Evolutionary conservation across 345 rosid genomes (phyloP), one percentile per base, ranked within the genome.

Genomic region (thale cress (Arabidopsis thaliana)): DNA sequence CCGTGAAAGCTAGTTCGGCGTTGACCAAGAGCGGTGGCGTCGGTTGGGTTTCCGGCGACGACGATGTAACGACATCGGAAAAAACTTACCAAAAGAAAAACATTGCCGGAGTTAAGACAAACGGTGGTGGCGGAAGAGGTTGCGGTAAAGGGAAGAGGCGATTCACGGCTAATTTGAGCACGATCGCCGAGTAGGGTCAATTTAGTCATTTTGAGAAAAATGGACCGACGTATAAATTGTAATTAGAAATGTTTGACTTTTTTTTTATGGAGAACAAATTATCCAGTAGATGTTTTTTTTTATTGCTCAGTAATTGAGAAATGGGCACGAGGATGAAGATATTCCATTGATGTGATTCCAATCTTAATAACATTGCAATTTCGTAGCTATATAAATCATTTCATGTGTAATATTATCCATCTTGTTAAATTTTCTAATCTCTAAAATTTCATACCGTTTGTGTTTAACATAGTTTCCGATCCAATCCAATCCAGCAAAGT

Each of bases 1-100:
- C 99, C 2, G 97, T 96, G 24, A 93, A 91, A 81, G 99, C 99
- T 11, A 96, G 96, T 84, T 76, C 90, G 0, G 99, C 99, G n/a
- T 78, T 96, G 59, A 45, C 73, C 24, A 78, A 78, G 9, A 78
- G 63, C 58, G 73, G 81, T 14, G 64, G 73, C 1, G 77, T 59
- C 7, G 20, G 63, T 14, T 78, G 77, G 77, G 36, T 56, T 30
- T 37, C 71, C 71, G 55, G 45, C 8, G 61, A 64, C 14, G 49
- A 1, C 1, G 40, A 59, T 50, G 60, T 11, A 6, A 16, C 65
- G 11, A 2, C 59, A 3, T 44, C 71, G 1, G 71, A 56, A 5
- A 14, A 77, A 48, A 41, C 4, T 36, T 24, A 46, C 24, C 44
- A 38, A 14, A 32, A 52, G 14, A 40, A 44, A 32, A 77, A 56